Conservation (phyloP, 106 monocot species). For the Dendrobium nobile region DNA sequence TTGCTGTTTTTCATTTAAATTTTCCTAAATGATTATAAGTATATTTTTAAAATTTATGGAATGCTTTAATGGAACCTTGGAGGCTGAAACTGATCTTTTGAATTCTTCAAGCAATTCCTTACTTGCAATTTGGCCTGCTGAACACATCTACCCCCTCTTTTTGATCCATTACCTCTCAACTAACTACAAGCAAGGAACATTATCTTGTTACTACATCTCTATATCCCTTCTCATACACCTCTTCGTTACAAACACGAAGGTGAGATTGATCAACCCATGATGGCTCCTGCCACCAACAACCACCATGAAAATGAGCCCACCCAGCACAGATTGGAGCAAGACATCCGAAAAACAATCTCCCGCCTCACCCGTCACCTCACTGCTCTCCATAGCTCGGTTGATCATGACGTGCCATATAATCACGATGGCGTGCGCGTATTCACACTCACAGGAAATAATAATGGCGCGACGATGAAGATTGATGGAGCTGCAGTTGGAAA, state of each 20-base stretch:
- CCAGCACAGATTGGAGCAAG: constrained; percentile 4
- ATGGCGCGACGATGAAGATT: constrained; percentile 14
- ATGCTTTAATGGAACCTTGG: too few relatives aligned
- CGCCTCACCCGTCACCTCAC: constrained; percentile 8
- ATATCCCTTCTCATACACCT: not conserved
- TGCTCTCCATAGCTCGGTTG: not conserved
- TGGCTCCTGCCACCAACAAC: not conserved
- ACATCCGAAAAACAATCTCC: constrained; percentile 10
- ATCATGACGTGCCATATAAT: not conserved
- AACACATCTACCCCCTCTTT: not conserved
- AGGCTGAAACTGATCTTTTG: too few relatives aligned
- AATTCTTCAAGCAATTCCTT: not conserved
- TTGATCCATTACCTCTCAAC: not conserved
- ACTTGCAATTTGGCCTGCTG: not conserved
- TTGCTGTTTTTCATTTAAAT: too few relatives aligned
- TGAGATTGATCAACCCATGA: not conserved
- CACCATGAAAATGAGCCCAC: not conserved
- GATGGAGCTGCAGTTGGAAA: not conserved
- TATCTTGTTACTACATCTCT: not conserved
- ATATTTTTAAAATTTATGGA: too few relatives aligned
- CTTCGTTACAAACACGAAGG: not conserved
- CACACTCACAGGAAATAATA: constrained; percentile 13
- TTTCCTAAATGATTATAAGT: too few relatives aligned
- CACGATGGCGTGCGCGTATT: constrained; percentile 10
- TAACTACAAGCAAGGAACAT: not conserved